These are phyloP conservation scores for Fusarium fujikuroi DNA, from an alignment of 2,329 filamentous ascomycete genomes.

Conservation along the genomic window DNA sequence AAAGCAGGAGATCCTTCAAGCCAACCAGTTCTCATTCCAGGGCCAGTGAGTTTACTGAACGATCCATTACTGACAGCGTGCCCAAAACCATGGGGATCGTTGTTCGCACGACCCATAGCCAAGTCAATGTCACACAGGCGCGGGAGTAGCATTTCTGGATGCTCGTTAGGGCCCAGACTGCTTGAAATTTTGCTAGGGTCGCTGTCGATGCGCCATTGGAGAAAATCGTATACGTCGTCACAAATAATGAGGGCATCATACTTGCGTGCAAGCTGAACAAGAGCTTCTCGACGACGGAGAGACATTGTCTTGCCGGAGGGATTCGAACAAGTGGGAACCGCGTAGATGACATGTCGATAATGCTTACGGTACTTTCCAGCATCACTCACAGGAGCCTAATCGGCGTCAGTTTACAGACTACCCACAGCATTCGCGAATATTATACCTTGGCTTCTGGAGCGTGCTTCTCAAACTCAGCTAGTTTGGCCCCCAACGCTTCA, in stretches of 20 bases:
- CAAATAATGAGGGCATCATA: constrained; percentile 85
- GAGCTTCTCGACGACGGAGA: constrained; percentile 69
- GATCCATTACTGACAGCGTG: constrained; percentile 87
- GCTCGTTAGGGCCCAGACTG: constrained; percentile 45
- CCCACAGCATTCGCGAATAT: background rate
- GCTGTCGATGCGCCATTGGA: constrained; percentile 74
- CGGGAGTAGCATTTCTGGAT: constrained; percentile 68
- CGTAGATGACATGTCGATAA: constrained; percentile 89
- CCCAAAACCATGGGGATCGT: constrained; percentile 69
- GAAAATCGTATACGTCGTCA: constrained; percentile 94
- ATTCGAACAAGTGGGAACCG: constrained; percentile 89
- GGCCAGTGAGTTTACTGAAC: constrained; percentile 88
- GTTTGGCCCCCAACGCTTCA: constrained; percentile 53
- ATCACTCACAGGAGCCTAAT: constrained; percentile 61
- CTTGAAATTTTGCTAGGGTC: constrained; percentile 22
- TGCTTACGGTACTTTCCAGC: constrained; percentile 73
- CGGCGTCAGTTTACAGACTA: constrained; percentile 3
- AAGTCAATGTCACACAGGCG: constrained; percentile 83
- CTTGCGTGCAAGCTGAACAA: constrained; percentile 81
- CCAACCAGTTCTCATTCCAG: constrained; percentile 90
- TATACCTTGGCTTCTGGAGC: constrained; percentile 28
- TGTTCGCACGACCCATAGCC: constrained; percentile 64
- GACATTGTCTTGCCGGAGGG: constrained; percentile 88
- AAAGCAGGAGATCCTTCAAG: constrained; percentile 74
- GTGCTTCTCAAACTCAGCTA: constrained; percentile 46